Evolutionary conservation across 2,329 filamentous ascomycete species (phyloP), one percentile per base, ranked within the genome.

Genomic region (Cladophialophora chaetospira): DNA sequence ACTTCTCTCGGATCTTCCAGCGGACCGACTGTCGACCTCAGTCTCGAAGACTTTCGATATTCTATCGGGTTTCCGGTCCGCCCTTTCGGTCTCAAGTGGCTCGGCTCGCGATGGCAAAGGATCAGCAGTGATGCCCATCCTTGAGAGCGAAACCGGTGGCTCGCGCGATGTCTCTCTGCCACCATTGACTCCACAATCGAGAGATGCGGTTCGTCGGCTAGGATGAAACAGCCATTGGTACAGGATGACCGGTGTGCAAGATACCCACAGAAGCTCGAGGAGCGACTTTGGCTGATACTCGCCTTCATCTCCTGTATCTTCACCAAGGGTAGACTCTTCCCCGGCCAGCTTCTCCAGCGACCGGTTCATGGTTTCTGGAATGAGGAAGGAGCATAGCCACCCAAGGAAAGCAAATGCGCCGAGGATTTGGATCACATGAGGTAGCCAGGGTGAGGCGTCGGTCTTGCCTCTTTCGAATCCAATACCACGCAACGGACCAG

Each of bases 331-430:
- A 2, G 83, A 79, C 2, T 82, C 76, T 70, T 89, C 87, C 6
- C 85, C 86, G 1, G 85, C 81, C 11, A 90, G 73, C 61, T 86
- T 81, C 68, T 91, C 89, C 38, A 93, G 75, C 0, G 88, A 89
- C 69, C 84, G 78, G 0, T 86, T 80, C 74, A 87, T 91, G 0
- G 87, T 91, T 73, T 91, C 89, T 0, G 88, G 88, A 19, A 92
- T 85, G 13, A 92, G 73, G 3, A 91, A 75, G 1, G 86, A 85
- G 2, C 84, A 83, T 38, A 89, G 71, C 35, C 82, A 81, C 21
- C 89, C 89, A 45, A 82, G 79, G 5, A 92, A 77, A 88, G 92
- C 92, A 75, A 56, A 56, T 2, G 38, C 53, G 4, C 46, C 46
- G 9, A 56, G 47, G 21, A 50, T 56, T 47, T 64, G 80, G 75